These are phyloP conservation scores for Flaveria sonorensis DNA, from an alignment of 129 eudicot species.

Conservation along the genomic window DNA sequence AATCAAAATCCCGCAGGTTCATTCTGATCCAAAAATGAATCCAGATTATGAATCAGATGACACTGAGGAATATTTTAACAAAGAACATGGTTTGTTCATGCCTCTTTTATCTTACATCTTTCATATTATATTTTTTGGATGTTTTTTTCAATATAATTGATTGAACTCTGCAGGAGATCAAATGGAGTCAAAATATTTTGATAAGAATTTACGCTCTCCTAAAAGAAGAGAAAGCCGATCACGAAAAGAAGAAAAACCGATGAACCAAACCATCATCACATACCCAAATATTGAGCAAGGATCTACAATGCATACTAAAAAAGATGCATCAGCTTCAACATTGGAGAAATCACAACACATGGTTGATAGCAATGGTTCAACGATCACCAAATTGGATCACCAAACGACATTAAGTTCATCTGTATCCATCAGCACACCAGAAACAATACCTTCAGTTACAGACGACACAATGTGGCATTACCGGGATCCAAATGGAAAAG, in stretches of 20 bases:
- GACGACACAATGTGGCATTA: slow-evolving; percentile 71
- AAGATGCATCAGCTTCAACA: slow-evolving; percentile 20
- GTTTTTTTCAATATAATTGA: neutral
- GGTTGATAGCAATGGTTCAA: slow-evolving; percentile 31
- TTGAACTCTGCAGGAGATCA: slow-evolving; percentile 50
- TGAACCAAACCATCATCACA: slow-evolving; percentile 17
- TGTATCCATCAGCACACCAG: slow-evolving; percentile 42
- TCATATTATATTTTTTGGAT: neutral
- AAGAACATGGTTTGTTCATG: slow-evolving; percentile 57
- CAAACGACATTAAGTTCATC: slow-evolving; percentile 46
- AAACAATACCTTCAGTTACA: slow-evolving; percentile 43
- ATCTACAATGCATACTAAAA: slow-evolving; percentile 18
- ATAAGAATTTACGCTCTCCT: slow-evolving; percentile 44
- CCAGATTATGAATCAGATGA: slow-evolving; percentile 84
- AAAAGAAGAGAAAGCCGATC: slow-evolving; percentile 33
- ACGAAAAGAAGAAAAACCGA: slow-evolving; percentile 31
- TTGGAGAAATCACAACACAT: slow-evolving; percentile 32
- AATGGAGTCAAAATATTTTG: slow-evolving; percentile 40
- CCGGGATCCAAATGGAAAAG: slow-evolving; percentile 83
- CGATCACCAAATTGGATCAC: slow-evolving; percentile 34
- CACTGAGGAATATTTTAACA: slow-evolving; percentile 42
- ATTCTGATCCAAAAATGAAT: slow-evolving; percentile 88
- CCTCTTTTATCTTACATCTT: slow-evolving; percentile 1
- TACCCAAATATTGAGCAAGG: slow-evolving; percentile 45
- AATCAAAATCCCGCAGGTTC: slow-evolving; percentile 66